Percentiles rank a stretch among this genome's conserved stretches.
phyloP scores from a whole-genome alignment of 2,329 filamentous ascomycete genomes.

The Leptosphaerulina australis region DNA sequence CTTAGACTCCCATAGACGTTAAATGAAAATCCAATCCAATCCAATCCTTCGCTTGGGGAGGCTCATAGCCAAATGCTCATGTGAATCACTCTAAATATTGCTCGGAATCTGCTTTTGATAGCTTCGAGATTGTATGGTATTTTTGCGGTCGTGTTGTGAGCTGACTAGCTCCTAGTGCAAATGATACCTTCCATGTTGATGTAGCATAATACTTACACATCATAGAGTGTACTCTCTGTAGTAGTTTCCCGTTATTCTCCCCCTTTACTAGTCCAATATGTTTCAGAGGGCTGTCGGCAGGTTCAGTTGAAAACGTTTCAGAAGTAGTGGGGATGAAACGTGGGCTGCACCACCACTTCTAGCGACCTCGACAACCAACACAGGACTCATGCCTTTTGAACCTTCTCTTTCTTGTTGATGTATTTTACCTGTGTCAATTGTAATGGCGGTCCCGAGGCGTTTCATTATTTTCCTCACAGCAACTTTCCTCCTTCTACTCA shows the following conservation, averaged over 20 bases:
- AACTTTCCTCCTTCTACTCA: constrained; percentile 34
- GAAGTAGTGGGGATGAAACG: constrained; percentile 27
- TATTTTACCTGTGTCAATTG: background rate
- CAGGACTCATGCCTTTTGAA: background rate
- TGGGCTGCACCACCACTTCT: constrained; percentile 22
- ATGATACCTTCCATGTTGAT: constrained; percentile 20
- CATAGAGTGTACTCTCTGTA: too few relatives aligned
- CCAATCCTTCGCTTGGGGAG: too few relatives aligned
- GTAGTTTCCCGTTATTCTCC: too few relatives aligned
- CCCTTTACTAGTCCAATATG: too few relatives aligned
- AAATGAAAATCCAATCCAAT: too few relatives aligned
- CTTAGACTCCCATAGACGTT: too few relatives aligned
- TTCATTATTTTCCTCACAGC: constrained; percentile 34
- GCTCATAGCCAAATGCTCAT: too few relatives aligned
- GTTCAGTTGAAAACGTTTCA: constrained; percentile 17
- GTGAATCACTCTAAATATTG: too few relatives aligned
- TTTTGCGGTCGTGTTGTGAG: constrained; percentile 2
- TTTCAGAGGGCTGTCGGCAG: constrained; percentile 5
- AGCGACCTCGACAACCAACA: constrained; percentile 4
- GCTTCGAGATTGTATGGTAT: too few relatives aligned
- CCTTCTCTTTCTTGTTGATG: background rate
- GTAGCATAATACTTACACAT: constrained; percentile 21
- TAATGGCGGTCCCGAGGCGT: constrained; percentile 32
- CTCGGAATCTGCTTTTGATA: too few relatives aligned
- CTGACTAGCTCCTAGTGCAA: constrained; percentile 10